These are phyloP conservation scores for Amphirosellinia nigrospora DNA, from an alignment of 495 filamentous ascomycete genomes.

Conservation along the genomic window DNA sequence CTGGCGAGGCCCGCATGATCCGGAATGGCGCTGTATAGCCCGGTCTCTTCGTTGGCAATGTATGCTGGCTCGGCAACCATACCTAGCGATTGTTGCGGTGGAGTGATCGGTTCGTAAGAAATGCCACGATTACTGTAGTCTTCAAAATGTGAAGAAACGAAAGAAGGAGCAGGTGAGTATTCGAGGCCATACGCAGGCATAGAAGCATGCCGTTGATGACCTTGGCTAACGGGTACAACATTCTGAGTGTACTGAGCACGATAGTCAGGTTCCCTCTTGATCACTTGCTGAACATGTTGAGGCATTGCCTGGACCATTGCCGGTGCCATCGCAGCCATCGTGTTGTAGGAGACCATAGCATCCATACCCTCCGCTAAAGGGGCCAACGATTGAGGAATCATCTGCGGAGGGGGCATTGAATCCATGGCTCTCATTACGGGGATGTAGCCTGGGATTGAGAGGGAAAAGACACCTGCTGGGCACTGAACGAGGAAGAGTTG, in stretches of 20 bases:
- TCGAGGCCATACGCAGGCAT: constrained; percentile 95
- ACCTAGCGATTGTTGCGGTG: constrained; percentile 83
- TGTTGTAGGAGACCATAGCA: constrained; percentile 73
- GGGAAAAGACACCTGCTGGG: constrained; percentile 74
- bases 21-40: constrained; percentile 91
- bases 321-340: constrained; percentile 63
- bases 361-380: constrained; percentile 81
- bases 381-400: constrained; percentile 82
- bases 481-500: constrained; percentile 94
- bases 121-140: constrained; percentile 96
- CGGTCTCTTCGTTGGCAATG: constrained; percentile 96
- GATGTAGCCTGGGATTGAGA: constrained; percentile 72
- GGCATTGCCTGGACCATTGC: constrained; percentile 64
- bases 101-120: constrained; percentile 95
- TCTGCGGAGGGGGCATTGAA: constrained; percentile 70
- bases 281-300: constrained; percentile 69
- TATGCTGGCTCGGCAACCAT: constrained; percentile 89
- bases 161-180: constrained; percentile 96
- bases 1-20: constrained; percentile 66
- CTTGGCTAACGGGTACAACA: constrained; percentile 79
- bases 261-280: constrained; percentile 85
- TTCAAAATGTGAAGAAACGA: constrained; percentile 94
- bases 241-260: constrained; percentile 88
- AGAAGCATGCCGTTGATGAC: constrained; percentile 90
- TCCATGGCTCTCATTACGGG: constrained; percentile 90